Percentiles rank a stretch among this genome's conserved stretches.
These are phyloP conservation scores for Microglena sp. DNA, from an alignment of 139 green algal species.

Conservation along the genomic window DNA sequence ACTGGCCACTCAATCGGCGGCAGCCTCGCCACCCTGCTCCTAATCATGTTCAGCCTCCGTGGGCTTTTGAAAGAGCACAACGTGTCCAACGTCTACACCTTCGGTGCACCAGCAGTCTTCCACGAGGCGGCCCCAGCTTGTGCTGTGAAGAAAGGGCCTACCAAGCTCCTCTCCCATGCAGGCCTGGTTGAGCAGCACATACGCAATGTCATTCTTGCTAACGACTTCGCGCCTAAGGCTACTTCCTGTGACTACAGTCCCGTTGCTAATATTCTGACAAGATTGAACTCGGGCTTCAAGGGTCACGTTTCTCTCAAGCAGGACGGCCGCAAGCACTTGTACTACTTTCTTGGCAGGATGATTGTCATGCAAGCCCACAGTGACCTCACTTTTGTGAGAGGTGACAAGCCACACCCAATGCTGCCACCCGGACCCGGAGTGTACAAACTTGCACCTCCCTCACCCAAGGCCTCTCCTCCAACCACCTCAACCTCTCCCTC, in stretches of 20 bases:
- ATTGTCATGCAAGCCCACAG: slow-evolving; percentile 90
- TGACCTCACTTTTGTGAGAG: too few species aligned
- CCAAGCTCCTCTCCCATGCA: too few species aligned
- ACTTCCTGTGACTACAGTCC: slow-evolving; percentile 94
- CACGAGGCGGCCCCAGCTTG: slow-evolving; percentile 69
- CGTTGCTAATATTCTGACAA: slow-evolving; percentile 60
- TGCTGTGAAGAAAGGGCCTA: too few species aligned
- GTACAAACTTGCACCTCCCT: too few species aligned
- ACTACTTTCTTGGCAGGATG: slow-evolving; percentile 42
- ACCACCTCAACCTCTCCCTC: too few species aligned
- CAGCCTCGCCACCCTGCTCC: slow-evolving; percentile 70
- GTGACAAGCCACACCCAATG: too few species aligned
- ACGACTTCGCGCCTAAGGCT: slow-evolving; percentile 94
- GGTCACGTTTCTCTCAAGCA: slow-evolving; percentile 61
- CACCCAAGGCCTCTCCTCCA: too few species aligned
- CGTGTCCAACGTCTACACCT: slow-evolving; percentile 76
- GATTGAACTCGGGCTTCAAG: slow-evolving; percentile 62
- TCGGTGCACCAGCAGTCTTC: slow-evolving; percentile 83
- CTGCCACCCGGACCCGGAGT: slow-evolving; percentile 6
- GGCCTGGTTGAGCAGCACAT: too few species aligned
- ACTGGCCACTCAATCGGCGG: slow-evolving; percentile 88
- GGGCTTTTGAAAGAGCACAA: slow-evolving; percentile 46
- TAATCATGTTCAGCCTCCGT: slow-evolving; percentile 77
- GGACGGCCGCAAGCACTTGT: slow-evolving; percentile 24
- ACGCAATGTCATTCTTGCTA: too few species aligned